phyloP scores from a whole-genome alignment of 2,329 filamentous ascomycete genomes.

The Fusarium newnesense region DNA sequence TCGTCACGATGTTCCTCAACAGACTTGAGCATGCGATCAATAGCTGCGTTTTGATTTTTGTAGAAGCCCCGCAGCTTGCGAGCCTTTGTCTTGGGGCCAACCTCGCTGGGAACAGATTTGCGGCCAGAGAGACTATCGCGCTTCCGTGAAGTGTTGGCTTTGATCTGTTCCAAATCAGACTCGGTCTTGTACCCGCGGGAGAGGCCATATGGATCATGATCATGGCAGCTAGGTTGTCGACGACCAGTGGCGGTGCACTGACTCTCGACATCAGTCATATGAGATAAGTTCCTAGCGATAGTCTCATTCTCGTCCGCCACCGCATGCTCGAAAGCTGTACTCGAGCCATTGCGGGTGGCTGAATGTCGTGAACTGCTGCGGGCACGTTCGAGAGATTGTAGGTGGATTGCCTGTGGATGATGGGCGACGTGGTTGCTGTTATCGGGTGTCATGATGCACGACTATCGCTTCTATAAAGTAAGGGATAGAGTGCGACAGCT shows the following conservation, averaged over 20 bases:
- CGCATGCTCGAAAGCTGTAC: slow-evolving; percentile 58
- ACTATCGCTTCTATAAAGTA: not conserved
- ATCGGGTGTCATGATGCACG: slow-evolving; percentile 54
- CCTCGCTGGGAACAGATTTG: slow-evolving; percentile 33
- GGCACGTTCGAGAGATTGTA: slow-evolving; percentile 48
- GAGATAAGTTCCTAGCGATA: slow-evolving; percentile 55
- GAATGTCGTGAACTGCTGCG: slow-evolving; percentile 46
- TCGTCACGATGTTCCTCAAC: slow-evolving; percentile 90
- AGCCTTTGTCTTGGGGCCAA: slow-evolving; percentile 49
- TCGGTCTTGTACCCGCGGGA: slow-evolving; percentile 80
- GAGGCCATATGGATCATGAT: slow-evolving; percentile 85
- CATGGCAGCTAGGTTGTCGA: slow-evolving; percentile 55
- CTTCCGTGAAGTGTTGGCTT: slow-evolving; percentile 83
- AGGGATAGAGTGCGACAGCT: not conserved
- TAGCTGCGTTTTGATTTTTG: slow-evolving; percentile 90
- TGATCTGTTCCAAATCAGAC: slow-evolving; percentile 79
- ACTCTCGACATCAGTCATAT: slow-evolving; percentile 60
- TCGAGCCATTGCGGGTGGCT: slow-evolving; percentile 51
- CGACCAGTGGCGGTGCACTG: slow-evolving; percentile 51
- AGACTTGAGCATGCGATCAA: slow-evolving; percentile 88
- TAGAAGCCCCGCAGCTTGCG: slow-evolving; percentile 83
- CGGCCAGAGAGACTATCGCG: slow-evolving; percentile 58
- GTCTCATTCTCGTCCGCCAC: slow-evolving; percentile 50
- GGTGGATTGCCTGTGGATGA: slow-evolving; percentile 57
- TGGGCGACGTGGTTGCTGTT: slow-evolving; percentile 54